Evolutionary conservation across 352 stramenopile species (phyloP), one percentile per base, ranked within the genome.

Genomic region (Phytophthora fragariae): DNA sequence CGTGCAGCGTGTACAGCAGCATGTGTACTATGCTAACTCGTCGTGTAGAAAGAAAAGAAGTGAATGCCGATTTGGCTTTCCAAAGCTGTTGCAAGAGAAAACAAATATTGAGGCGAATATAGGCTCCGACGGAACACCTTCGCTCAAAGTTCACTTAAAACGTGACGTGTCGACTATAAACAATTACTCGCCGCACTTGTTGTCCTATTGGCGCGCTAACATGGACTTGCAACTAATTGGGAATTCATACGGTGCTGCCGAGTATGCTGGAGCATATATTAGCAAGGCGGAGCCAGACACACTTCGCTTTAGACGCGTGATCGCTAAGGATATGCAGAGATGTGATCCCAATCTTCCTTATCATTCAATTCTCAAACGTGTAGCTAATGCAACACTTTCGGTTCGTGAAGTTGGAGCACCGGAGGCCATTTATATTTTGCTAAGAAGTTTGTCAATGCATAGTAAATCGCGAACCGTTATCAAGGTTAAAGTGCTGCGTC

Each of bases 211-310:
- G 68, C 27, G 73, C 7, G 73, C 73, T 5, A 80, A 76, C 21
- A 80, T 76, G 73, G 73, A 77, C 35, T 58, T 77, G 29, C 27
- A 31, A 31, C 27, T 62, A 5, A 72, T 76, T 44, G 31, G 61
- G 49, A 31, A 61, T 62, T 5, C 27, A 5, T 31, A 31, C 27
- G 27, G 27, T 31, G 27, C 27, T 31, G 27, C 27, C 27, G 27
- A 31, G 27, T 31, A 31, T 31, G 27, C 27, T 5, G 27, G 3
- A 31, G 27, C 27, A 31, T 31, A 31, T 31, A 31, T 31, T 31
- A 31, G 27, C 27, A 31, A 44, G 24, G 24, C 24, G 24, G 24
- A 27, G 24, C 24, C 24, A 27, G 24, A 2, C 24, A 27, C 24
- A 27, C 24, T 27, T 27, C 24, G 24, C 24, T 27, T 27, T 27